A percentile compares a stretch with the other conserved stretches of the same genome.
phyloP scores from a whole-genome alignment of 768 basidiomycete species.

The Butyriboletus loyo region DNA sequence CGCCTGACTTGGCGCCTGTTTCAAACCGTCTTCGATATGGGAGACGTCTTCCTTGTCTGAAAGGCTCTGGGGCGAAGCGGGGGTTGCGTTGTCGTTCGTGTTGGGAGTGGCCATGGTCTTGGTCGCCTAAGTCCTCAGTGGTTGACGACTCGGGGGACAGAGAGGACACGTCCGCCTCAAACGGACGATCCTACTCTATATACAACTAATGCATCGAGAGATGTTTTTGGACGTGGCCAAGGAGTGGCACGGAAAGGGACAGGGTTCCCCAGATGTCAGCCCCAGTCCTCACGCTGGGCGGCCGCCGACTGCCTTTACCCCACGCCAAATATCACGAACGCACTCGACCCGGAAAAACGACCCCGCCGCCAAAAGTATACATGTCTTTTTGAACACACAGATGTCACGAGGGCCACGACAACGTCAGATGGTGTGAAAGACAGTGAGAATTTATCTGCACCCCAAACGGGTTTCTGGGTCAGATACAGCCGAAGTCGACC shows the following conservation, averaged over 20 bases:
- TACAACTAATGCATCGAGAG: not conserved
- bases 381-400: not conserved
- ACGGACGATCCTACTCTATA: not conserved
- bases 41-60: conserved; percentile 3
- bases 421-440: not conserved
- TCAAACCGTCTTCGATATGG: not conserved
- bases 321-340: not conserved
- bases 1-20: not conserved
- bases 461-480: not conserved
- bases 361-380: not conserved
- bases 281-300: not conserved
- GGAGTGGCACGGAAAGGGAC: not conserved
- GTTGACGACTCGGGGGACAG: not conserved
- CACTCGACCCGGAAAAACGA: not conserved
- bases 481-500: not conserved
- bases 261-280: not conserved
- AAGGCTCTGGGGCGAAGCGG: not conserved
- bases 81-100: not conserved
- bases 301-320: not conserved
- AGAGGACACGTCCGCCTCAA: not conserved
- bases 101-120: not conserved
- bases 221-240: not conserved
- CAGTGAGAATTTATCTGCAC: not conserved
- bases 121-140: no score
- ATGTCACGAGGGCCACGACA: not conserved